A percentile compares a stretch with the other conserved stretches of the same genome.
Conservation (phyloP, 176 grass and related monocot species). For the Carex scoparia region DNA sequence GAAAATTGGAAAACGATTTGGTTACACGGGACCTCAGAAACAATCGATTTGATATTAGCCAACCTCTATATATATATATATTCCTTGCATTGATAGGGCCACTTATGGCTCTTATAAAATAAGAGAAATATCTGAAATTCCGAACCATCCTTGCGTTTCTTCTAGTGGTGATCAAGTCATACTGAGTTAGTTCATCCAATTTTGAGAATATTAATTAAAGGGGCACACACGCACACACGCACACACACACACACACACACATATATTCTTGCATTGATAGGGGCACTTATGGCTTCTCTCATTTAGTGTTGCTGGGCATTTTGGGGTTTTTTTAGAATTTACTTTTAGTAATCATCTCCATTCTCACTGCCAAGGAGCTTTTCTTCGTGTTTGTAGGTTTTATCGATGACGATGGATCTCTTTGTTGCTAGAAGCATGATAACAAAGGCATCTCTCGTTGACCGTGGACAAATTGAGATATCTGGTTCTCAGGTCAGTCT, state of each 20-base stretch:
- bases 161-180: neutral
- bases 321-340: neutral
- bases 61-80: too few species aligned
- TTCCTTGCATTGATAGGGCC: too few species aligned
- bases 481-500: slow-evolving; percentile 70
- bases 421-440: slow-evolving; percentile 99
- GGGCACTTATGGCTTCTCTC: neutral
- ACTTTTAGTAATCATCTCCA: neutral
- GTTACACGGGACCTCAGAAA: too few species aligned
- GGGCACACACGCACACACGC: too few species aligned
- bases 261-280: neutral
- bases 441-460: slow-evolving; percentile 99
- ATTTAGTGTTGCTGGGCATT: too few species aligned
- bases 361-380: neutral
- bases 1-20: too few species aligned
- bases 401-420: slow-evolving; percentile 99
- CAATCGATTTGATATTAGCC: too few species aligned
- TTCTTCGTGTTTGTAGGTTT: slow-evolving; percentile 58
- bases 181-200: neutral
- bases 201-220: neutral
- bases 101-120: neutral
- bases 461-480: slow-evolving; percentile 77
- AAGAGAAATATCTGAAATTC: neutral
- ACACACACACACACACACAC: too few species aligned
- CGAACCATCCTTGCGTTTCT: neutral